phyloP scores from a whole-genome alignment of 1,284 basidiomycete species.

The Takashimella koratensis region DNA sequence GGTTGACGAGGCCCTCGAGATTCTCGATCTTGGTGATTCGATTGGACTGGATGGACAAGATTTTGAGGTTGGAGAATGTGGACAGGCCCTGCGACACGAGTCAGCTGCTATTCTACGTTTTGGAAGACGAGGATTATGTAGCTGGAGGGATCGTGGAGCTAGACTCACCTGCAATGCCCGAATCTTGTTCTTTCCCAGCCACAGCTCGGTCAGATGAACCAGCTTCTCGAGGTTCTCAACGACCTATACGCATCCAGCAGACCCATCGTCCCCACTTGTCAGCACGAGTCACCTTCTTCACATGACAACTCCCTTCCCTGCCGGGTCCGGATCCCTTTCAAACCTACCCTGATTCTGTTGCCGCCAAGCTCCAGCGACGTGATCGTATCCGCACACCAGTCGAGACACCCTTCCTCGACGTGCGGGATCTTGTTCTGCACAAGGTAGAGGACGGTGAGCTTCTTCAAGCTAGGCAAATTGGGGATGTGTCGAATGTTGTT shows the following conservation, averaged over 20 bases:
- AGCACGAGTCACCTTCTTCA: too few species aligned
- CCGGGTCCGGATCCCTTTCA: not conserved
- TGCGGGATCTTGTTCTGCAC: slow-evolving; percentile 92
- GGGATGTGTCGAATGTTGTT: slow-evolving; percentile 73
- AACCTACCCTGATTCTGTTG: slow-evolving; percentile 74
- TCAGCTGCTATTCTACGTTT: too few species aligned
- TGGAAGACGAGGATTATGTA: slow-evolving; percentile 11
- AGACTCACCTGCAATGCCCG: slow-evolving; percentile 67
- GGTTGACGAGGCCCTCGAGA: slow-evolving; percentile 63
- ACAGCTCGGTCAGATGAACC: slow-evolving; percentile 81
- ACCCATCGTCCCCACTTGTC: too few species aligned
- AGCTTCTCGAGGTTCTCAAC: slow-evolving; percentile 86
- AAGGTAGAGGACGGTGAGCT: slow-evolving; percentile 77
- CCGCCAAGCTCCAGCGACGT: slow-evolving; percentile 88
- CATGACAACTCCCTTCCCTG: too few species aligned
- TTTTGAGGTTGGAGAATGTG: slow-evolving; percentile 66
- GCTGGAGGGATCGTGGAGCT: slow-evolving; percentile 3
- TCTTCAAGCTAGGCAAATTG: slow-evolving; percentile 54
- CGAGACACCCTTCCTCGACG: slow-evolving; percentile 62
- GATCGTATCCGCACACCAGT: slow-evolving; percentile 59
- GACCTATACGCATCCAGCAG: slow-evolving; percentile 61
- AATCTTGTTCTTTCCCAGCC: slow-evolving; percentile 98
- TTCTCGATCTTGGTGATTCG: slow-evolving; percentile 84
- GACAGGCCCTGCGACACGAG: slow-evolving; percentile 59
- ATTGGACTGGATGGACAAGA: slow-evolving; percentile 88